These are phyloP conservation scores for Fusarium subglutinans DNA, from an alignment of 2,329 filamentous ascomycete genomes.

Conservation along the genomic window DNA sequence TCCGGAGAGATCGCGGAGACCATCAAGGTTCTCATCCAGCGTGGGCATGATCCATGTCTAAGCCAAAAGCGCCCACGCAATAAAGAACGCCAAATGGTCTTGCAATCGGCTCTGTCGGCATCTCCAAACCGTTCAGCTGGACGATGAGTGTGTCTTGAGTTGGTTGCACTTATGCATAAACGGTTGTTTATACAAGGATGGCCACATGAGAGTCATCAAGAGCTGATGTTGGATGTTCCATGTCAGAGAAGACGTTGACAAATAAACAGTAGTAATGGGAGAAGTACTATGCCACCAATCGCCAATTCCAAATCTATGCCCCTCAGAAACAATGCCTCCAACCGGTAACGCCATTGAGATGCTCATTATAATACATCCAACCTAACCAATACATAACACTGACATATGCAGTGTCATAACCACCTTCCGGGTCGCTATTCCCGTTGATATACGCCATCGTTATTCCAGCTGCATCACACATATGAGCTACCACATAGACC, in stretches of 20 bases:
- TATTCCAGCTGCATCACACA: slow-evolving; percentile 9
- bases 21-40: slow-evolving; percentile 42
- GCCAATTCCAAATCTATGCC: slow-evolving; percentile 8
- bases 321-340: not conserved
- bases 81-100: slow-evolving; percentile 11
- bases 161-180: slow-evolving; percentile 2
- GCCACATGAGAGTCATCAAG: not conserved
- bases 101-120: slow-evolving; percentile 39
- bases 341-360: slow-evolving; percentile 30
- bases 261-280: not conserved
- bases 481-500: slow-evolving; percentile 9
- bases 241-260: not conserved
- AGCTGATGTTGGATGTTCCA: not conserved
- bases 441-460: slow-evolving; percentile 3
- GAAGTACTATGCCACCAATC: not conserved
- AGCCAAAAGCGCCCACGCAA: slow-evolving; percentile 18
- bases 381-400: slow-evolving; percentile 5
- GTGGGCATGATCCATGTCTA: slow-evolving; percentile 10
- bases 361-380: slow-evolving; percentile 9
- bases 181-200: not conserved
- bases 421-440: slow-evolving; percentile 5
- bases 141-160: not conserved
- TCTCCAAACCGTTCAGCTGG: not conserved
- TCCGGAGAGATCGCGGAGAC: slow-evolving; percentile 14
- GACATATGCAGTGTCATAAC: not conserved